Evolutionary conservation across 2,329 filamentous ascomycete genomes (phyloP).

Genomic region (Xylariales sp.): DNA sequence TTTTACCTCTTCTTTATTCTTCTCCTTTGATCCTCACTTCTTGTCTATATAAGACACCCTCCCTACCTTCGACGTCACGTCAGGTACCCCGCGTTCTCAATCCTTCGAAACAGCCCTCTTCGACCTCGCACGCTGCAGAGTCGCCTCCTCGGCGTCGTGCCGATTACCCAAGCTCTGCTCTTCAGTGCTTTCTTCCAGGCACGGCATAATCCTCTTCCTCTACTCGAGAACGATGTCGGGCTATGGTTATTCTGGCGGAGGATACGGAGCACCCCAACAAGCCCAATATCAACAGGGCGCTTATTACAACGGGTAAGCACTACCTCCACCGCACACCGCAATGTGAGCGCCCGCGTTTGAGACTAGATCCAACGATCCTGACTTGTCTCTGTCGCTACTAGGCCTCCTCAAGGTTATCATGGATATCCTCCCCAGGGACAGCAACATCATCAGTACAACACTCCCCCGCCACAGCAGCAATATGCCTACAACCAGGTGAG

Average conservation of each 20-base stretch:
- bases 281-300: slow-evolving; percentile 24
- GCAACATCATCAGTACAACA: slow-evolving; percentile 37
- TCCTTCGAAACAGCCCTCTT: no score
- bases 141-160: slow-evolving; percentile 5
- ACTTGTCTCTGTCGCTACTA: slow-evolving; percentile 12
- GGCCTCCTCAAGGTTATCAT: slow-evolving; percentile 42
- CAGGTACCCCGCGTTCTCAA: no score
- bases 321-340: slow-evolving; percentile 2
- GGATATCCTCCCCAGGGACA: slow-evolving; percentile 43
- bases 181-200: not conserved
- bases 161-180: no score
- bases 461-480: slow-evolving; percentile 40
- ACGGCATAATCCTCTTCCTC: not conserved
- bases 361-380: not conserved
- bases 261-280: slow-evolving; percentile 25
- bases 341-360: slow-evolving; percentile 3
- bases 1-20: not conserved
- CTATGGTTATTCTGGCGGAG: slow-evolving; percentile 25
- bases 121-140: not conserved
- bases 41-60: not conserved
- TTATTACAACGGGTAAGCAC: slow-evolving; percentile 21
- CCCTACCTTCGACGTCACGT: not conserved
- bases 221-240: slow-evolving; percentile 27
- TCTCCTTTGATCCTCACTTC: not conserved
- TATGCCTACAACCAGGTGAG: slow-evolving; percentile 37